Base-by-base conservation (phyloP, 495 filamentous ascomycete species). In the Neurospora sp. region DNA sequence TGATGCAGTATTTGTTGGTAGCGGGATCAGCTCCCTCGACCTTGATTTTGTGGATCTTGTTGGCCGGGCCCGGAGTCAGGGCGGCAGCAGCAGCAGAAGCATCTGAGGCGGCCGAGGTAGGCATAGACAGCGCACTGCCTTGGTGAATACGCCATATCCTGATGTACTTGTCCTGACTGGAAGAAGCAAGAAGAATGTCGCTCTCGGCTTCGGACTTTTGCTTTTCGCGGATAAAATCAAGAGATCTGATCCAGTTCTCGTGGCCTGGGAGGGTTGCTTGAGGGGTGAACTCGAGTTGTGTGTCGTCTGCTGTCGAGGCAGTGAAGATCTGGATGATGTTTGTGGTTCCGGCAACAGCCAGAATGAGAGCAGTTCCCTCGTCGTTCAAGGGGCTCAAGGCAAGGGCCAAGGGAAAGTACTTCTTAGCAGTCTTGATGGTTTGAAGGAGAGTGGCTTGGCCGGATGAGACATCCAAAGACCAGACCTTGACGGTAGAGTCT, bases 121-220 rank as follows among this genome's bases (percentile, higher is more conserved):
- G 80, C 22, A 81, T 81, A 0, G 90, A 90, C n/a, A 91, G 80
- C 14, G 87, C 85, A 31, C 88, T 87, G 18, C 91, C 92, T 70
- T 88, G 86, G 70, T 91, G 92, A 31, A 98, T 79, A 68, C 94
- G 89, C 96, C 96, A 99, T 31, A 99, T 85, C 48, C 96, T 91
- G 79, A 98, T 91, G 76, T 98, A 99, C 81, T 95, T 98, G 77
- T 99, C 96, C 82, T 99, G 96, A 78, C 94, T 97, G 8, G 94
- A 94, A 35, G 95, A 98, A 2, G 96, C 94, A 14, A 99, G 85
- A 68, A 98, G 81, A 18, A 98, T 79, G 80, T 97, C 94, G 59
- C 86, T 87, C 4, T 79, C 81, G 1, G 74, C 68, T 12, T 81
- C 79, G 22, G 81, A 81, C 45, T 81, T 88, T 22, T 80, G 81